Evolutionary conservation across 345 rosid genomes (phyloP), one percentile per base, ranked within the genome.

Genomic region (Litchi chinensis): DNA sequence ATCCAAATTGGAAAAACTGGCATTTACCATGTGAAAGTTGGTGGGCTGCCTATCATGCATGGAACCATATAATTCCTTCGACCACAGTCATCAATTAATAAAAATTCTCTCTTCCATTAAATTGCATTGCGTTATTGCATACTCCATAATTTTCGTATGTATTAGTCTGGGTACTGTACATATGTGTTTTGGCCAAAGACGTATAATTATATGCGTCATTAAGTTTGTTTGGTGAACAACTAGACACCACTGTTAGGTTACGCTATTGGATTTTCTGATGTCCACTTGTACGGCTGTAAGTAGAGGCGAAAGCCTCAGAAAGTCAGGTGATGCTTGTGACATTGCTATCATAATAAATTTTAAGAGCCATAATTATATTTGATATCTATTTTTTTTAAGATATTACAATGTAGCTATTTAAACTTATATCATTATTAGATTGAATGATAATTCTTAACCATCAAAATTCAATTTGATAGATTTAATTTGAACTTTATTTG

Each of bases 201-300:
- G 8, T 18, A 57, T 57, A 57, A 57, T 18, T 18, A 57, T 19
- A 11, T 18, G 6, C 21, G 19, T 8, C 6, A 18, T 10, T 21
- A 60, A 60, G 24, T 64, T 11, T 22, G 68, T 65, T 65, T 65
- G 68, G 68, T 28, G 41, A 65, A 65, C 68, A 65, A 65, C 68
- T 65, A 32, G 39, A 24, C 68, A 11, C 68, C 19, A 10, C 41
- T 10, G 9, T 65, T 28, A 65, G 41, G 43, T 65, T 37, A 65
- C 5, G 9, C 19, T 64, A 22, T 24, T 28, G 40, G 37, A 64
- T 64, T 26, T 19, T 24, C 3, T 64, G 40, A 22, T 28, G 40
- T 26, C 16, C 68, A 65, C 68, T 9, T 26, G n/a, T 37, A 21
- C 16, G 28, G 26, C 12, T 60, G 28, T 8, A 60, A n/a, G 18